A percentile compares a stretch with the other conserved stretches of the same genome.
These are phyloP conservation scores for Spiraea crenata DNA, from an alignment of 331 rosid genomes.

Conservation along the genomic window DNA sequence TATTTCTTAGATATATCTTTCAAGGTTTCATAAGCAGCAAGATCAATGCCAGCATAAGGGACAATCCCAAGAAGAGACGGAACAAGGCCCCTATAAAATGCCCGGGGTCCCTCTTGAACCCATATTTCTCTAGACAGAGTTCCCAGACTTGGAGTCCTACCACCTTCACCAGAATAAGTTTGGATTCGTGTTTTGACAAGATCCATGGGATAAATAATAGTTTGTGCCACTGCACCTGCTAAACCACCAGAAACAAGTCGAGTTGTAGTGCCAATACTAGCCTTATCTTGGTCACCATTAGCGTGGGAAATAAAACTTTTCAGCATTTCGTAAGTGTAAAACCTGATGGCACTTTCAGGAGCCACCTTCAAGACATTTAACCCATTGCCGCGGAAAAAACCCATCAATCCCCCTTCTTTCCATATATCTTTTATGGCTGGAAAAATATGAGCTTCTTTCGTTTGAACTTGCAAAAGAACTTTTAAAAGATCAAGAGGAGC, in stretches of 20 bases:
- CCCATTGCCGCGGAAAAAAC: constrained; percentile 86
- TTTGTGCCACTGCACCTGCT: constrained; percentile 89
- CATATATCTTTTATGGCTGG: constrained; percentile 63
- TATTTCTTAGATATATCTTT: constrained; percentile 77
- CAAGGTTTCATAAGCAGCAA: constrained; percentile 78
- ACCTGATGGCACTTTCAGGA: constrained; percentile 87
- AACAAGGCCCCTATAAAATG: constrained; percentile 74
- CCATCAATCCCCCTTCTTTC: constrained; percentile 62
- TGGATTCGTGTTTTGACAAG: constrained; percentile 81
- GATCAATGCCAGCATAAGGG: constrained; percentile 93
- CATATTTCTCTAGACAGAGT: constrained; percentile 66
- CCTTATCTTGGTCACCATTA: constrained; percentile 49
- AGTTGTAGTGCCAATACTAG: constrained; percentile 52
- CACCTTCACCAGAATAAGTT: constrained; percentile 50
- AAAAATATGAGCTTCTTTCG: constrained; percentile 51
- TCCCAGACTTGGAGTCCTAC: constrained; percentile 54
- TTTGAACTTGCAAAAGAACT: constrained; percentile 83
- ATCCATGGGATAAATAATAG: constrained; percentile 83
- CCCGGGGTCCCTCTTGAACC: constrained; percentile 82
- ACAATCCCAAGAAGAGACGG: constrained; percentile 86
- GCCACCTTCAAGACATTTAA: constrained; percentile 81
- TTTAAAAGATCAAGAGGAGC: constrained; percentile 89
- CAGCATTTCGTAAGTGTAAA: constrained; percentile 67
- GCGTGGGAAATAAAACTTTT: constrained; percentile 47
- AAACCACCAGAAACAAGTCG: constrained; percentile 77